Conservation (phyloP, 2,329 filamentous ascomycete genomes). For the Fusarium equiseti region DNA sequence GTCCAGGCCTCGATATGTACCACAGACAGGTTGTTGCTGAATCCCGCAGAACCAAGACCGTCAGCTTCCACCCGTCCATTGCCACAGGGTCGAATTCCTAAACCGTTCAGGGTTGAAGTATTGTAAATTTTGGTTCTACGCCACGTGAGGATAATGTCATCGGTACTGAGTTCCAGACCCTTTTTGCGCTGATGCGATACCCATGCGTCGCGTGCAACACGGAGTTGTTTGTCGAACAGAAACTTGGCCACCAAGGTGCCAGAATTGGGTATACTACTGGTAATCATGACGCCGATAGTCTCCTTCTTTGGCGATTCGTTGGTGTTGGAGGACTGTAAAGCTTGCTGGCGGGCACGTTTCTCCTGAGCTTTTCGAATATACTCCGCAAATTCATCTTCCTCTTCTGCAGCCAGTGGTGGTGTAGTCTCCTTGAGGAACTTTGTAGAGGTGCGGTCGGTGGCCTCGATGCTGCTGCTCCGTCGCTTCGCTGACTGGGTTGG, state of each 20-base stretch:
- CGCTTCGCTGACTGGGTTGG: neutral
- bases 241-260: slow-evolving; percentile 67
- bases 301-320: slow-evolving; percentile 40
- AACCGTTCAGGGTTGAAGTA: slow-evolving; percentile 76
- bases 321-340: slow-evolving; percentile 28
- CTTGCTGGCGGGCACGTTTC: slow-evolving; percentile 48
- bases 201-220: slow-evolving; percentile 77
- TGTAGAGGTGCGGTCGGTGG: slow-evolving; percentile 5
- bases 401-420: slow-evolving; percentile 6
- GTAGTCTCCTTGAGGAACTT: slow-evolving; percentile 14
- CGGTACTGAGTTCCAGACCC: slow-evolving; percentile 50
- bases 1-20: slow-evolving; percentile 87
- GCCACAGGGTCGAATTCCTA: slow-evolving; percentile 68
- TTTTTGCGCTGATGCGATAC: slow-evolving; percentile 68
- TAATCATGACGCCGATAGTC: slow-evolving; percentile 60
- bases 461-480: slow-evolving; percentile 32
- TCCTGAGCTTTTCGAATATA: slow-evolving; percentile 59
- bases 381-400: slow-evolving; percentile 59
- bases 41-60: slow-evolving; percentile 56
- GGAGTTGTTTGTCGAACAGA: slow-evolving; percentile 74
- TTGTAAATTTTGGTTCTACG: slow-evolving; percentile 78
- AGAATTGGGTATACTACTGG: slow-evolving; percentile 72
- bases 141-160: slow-evolving; percentile 82
- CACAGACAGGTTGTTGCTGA: slow-evolving; percentile 79
- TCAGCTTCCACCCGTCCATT: slow-evolving; percentile 58